Base-by-base conservation (phyloP, 352 stramenopile genomes). In the Pythium dissotocum region DNA sequence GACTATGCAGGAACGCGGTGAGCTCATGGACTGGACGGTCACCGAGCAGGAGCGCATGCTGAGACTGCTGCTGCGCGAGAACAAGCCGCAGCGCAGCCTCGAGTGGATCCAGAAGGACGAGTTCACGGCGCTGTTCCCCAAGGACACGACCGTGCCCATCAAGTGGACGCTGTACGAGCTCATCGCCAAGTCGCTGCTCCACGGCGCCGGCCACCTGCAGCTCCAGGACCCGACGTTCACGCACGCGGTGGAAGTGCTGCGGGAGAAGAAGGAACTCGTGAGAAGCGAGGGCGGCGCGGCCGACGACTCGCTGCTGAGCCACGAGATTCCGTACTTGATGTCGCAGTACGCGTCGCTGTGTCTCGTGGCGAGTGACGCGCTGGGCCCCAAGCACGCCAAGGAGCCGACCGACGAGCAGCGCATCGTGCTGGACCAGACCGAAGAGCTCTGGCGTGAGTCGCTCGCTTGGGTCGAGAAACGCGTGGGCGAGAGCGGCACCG, bases 151-250 rank as follows among this genome's bases (percentile, higher is more conserved):
- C 0, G 61, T 90, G 65, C 81, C 82, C 26, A 69, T 91, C 35
- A 91, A 91, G 71, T 91, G 80, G 80, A 79, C 71, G 52, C 65
- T 91, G 52, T 93, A 93, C 69, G 82, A 90, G 64, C 72, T 89
- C 9, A 82, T 93, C 46, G 75, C 75, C 49, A 79, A 68, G 44
- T 76, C 77, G 46, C 61, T 93, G n/a, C 72, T 70, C 44, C 66
- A 79, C 33, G 82, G 82, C 38, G 51, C 72, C 0, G 65, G 74
- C 35, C 40, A 75, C 28, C 53, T 92, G 49, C 73, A 75, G 6
- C 70, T 87, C 58, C 61, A 78, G 30, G 85, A 93, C 59, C 85
- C 81, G 35, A 69, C 88, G 61, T 93, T 90, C 69, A 77, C 77
- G 10, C 63, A 80, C 44, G 70, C 79, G 0, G 75, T 90, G 30